These are phyloP conservation scores for Botryotinia narcissicola DNA, from an alignment of 2,329 filamentous ascomycete species.

Conservation along the genomic window DNA sequence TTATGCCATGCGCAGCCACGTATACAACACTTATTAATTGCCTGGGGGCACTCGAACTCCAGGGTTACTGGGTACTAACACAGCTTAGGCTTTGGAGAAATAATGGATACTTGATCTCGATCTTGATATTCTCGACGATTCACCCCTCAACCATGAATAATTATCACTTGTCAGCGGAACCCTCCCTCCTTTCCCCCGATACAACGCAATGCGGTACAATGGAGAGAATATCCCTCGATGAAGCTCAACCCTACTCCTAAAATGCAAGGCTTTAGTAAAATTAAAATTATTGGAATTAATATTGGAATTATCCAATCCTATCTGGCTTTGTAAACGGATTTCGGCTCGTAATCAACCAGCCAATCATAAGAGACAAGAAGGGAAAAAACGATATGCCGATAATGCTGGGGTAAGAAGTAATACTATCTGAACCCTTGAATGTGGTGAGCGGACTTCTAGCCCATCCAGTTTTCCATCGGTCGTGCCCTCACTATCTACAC, in stretches of 20 bases:
- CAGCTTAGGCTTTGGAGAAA: not conserved
- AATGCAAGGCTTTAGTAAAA: not conserved
- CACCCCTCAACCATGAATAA: not conserved
- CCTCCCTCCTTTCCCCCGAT: not conserved
- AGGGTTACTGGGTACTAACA: not conserved
- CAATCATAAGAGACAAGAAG: not conserved
- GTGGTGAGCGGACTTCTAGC: not conserved
- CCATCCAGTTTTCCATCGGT: not conserved
- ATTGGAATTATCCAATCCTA: not conserved
- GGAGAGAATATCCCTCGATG: not conserved
- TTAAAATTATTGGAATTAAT: not conserved
- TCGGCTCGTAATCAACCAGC: not conserved
- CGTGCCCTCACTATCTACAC: not conserved
- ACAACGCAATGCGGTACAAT: not conserved
- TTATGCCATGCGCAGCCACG: slow-evolving; percentile 17
- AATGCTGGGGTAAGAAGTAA: not conserved
- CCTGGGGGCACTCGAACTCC: not conserved
- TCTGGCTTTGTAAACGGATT: not conserved
- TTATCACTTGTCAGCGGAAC: not conserved
- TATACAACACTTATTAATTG: slow-evolving; percentile 3
- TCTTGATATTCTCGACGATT: not conserved
- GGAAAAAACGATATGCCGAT: not conserved
- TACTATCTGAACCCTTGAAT: slow-evolving; percentile 4
- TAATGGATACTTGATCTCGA: not conserved
- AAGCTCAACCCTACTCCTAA: not conserved